phyloP scores from a whole-genome alignment of 2,329 filamentous ascomycete genomes.

The Dactylellina sp. region DNA sequence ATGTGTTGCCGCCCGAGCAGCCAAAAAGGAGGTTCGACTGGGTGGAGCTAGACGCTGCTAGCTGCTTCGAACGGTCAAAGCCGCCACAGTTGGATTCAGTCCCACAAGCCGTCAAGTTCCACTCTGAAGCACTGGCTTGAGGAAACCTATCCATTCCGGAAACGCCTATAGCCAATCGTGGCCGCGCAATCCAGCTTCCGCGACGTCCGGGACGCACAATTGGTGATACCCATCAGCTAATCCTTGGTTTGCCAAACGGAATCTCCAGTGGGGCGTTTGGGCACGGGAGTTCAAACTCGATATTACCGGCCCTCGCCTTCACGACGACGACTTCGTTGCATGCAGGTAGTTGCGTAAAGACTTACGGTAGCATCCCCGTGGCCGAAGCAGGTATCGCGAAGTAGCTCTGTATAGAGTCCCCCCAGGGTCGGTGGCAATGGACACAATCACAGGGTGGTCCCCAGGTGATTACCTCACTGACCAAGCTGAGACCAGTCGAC shows the following conservation, averaged over 20 bases:
- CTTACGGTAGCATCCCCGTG: neutral
- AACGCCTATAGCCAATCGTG: conserved; percentile 28
- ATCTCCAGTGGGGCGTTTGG: neutral
- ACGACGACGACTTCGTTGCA: neutral
- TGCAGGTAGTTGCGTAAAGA: conserved; percentile 3
- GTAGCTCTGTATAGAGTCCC: conserved; percentile 28
- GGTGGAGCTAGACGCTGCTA: neutral
- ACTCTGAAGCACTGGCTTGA: too few species aligned
- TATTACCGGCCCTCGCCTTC: too few species aligned
- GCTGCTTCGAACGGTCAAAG: conserved; percentile 19
- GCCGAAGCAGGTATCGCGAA: conserved; percentile 2
- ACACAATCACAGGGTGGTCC: conserved; percentile 65
- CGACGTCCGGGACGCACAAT: conserved; percentile 28
- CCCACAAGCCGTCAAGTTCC: conserved; percentile 5
- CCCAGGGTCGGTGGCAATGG: conserved; percentile 62
- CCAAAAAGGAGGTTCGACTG: too few species aligned
- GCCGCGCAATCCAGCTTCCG: conserved; percentile 31
- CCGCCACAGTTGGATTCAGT: conserved; percentile 26
- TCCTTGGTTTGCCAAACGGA: neutral
- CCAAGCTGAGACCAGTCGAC: conserved; percentile 56
- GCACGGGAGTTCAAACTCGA: conserved; percentile 3
- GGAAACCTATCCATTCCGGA: neutral
- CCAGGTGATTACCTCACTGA: conserved; percentile 61
- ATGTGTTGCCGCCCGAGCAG: conserved; percentile 27
- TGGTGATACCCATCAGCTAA: conserved; percentile 26